phyloP scores from a whole-genome alignment of 768 basidiomycete species.

The Artomyces pyxidatus region DNA sequence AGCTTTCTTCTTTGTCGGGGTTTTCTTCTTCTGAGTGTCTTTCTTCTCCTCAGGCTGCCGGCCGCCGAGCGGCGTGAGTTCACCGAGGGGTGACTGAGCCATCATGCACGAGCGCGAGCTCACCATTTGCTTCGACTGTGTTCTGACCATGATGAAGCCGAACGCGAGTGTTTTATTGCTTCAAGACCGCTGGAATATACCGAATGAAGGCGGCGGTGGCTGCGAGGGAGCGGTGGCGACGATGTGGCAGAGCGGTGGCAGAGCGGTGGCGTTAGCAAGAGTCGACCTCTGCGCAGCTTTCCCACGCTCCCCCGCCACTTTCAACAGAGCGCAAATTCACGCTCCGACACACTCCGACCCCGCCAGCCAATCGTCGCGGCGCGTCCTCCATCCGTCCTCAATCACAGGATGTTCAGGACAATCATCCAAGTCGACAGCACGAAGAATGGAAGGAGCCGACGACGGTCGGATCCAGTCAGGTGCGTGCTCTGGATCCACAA shows the following conservation, averaged over 20 bases:
- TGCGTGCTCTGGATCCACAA: no score
- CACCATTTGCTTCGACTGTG: slow-evolving; percentile 24
- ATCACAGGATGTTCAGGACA: no score
- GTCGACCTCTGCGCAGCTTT: no score
- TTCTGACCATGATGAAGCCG: slow-evolving; percentile 18
- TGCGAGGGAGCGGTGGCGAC: slow-evolving; percentile 15
- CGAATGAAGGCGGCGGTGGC: slow-evolving; percentile 6
- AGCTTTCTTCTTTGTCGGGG: slow-evolving; percentile 37
- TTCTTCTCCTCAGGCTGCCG: slow-evolving; percentile 34
- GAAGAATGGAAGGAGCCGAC: no score
- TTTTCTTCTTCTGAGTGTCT: slow-evolving; percentile 33
- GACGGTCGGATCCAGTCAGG: no score
- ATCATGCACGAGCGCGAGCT: slow-evolving; percentile 19
- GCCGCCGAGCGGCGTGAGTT: slow-evolving; percentile 6
- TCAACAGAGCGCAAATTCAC: not conserved
- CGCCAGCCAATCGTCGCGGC: no score
- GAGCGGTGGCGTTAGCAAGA: slow-evolving; percentile 17
- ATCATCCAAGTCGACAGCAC: no score
- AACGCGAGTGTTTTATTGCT: slow-evolving; percentile 4
- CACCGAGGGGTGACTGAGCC: slow-evolving; percentile 4
- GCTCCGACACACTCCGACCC: slow-evolving; percentile 11
- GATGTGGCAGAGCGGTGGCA: slow-evolving; percentile 14
- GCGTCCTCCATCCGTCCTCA: no score
- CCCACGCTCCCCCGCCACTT: no score
- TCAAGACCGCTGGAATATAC: not conserved